phyloP scores from a whole-genome alignment of 2,329 filamentous ascomycete species.

The Alternaria consortialis region DNA sequence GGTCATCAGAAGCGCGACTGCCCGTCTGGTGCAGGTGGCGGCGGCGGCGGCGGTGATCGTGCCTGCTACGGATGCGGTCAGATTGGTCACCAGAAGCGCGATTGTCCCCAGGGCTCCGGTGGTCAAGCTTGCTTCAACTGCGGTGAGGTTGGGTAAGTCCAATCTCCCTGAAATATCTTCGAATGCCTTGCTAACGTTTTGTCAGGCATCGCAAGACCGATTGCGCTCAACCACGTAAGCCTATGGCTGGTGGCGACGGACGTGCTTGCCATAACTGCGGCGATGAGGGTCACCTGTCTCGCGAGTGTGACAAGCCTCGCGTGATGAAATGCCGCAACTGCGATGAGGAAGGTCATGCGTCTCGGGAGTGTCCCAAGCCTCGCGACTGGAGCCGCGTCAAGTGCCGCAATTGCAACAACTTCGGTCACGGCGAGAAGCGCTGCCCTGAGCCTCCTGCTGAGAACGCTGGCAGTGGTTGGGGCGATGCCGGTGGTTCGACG shows the following conservation, averaged over 20 bases:
- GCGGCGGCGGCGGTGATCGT: conserved; percentile 26
- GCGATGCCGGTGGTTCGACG: conserved; percentile 26
- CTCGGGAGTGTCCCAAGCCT: conserved; percentile 42
- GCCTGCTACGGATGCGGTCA: conserved; percentile 38
- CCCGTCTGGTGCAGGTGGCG: conserved; percentile 14
- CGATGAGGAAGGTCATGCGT: conserved; percentile 67
- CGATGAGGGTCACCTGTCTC: conserved; percentile 37
- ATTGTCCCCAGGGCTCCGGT: conserved; percentile 27
- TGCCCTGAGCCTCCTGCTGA: conserved; percentile 50
- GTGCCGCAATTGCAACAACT: conserved; percentile 65
- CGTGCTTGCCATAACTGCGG: conserved; percentile 42
- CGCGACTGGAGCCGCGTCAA: conserved; percentile 66
- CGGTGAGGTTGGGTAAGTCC: conserved; percentile 33
- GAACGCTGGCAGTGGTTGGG: conserved; percentile 34
- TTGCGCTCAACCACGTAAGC: conserved; percentile 33
- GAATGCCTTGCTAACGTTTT: conserved; percentile 3
- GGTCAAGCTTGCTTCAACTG: conserved; percentile 43
- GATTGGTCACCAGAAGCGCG: conserved; percentile 33
- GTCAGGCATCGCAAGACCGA: conserved; percentile 35
- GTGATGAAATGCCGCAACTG: conserved; percentile 67
- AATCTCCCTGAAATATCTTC: not conserved
- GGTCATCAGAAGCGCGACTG: conserved; percentile 39
- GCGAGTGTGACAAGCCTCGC: conserved; percentile 38
- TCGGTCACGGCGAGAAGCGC: conserved; percentile 54
- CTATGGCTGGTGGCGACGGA: conserved; percentile 27